phyloP scores from a whole-genome alignment of 768 basidiomycete species.

The Mycena kentingensis region DNA sequence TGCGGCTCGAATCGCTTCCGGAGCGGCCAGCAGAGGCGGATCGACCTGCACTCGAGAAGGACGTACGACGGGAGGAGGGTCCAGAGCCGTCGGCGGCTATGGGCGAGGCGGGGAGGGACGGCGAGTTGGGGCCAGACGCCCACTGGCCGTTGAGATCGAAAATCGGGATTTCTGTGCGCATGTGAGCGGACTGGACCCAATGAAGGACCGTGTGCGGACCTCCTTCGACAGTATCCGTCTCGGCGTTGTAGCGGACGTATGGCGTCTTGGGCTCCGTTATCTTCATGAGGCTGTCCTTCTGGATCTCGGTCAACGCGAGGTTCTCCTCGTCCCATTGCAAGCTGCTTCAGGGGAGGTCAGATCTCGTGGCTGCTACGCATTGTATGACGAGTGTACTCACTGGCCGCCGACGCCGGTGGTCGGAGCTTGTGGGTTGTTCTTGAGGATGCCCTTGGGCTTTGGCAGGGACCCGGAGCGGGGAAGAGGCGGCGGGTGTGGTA shows the following conservation, averaged over 20 bases:
- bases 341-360: slow-evolving; percentile 46
- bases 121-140: slow-evolving; percentile 36
- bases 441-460: slow-evolving; percentile 86
- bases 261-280: slow-evolving; percentile 98
- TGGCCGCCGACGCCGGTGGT: slow-evolving; percentile 43
- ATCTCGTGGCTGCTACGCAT: slow-evolving; percentile 1
- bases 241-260: slow-evolving; percentile 87
- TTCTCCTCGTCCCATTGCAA: slow-evolving; percentile 97
- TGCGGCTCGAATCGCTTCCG: slow-evolving; percentile 69
- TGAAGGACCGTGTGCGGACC: slow-evolving; percentile 49
- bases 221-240: slow-evolving; percentile 82
- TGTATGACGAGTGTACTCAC: slow-evolving; percentile 39
- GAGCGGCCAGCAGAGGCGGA: slow-evolving; percentile 57
- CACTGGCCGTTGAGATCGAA: slow-evolving; percentile 59
- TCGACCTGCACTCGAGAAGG: slow-evolving; percentile 65
- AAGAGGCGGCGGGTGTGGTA: slow-evolving; percentile 46
- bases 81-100: slow-evolving; percentile 63
- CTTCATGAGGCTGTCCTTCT: slow-evolving; percentile 97
- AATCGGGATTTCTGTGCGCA: slow-evolving; percentile 72
- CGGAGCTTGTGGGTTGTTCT: slow-evolving; percentile 67
- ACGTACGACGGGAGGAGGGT: slow-evolving; percentile 73
- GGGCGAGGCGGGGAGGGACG: slow-evolving; percentile 51
- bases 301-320: slow-evolving; percentile 86
- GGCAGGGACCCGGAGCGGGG: slow-evolving; percentile 66
- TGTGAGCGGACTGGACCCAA: background rate